A percentile compares a stretch with the other conserved stretches of the same genome.
Conservation (phyloP, 345 rosid genomes). For the Sonneratia caseolaris region DNA sequence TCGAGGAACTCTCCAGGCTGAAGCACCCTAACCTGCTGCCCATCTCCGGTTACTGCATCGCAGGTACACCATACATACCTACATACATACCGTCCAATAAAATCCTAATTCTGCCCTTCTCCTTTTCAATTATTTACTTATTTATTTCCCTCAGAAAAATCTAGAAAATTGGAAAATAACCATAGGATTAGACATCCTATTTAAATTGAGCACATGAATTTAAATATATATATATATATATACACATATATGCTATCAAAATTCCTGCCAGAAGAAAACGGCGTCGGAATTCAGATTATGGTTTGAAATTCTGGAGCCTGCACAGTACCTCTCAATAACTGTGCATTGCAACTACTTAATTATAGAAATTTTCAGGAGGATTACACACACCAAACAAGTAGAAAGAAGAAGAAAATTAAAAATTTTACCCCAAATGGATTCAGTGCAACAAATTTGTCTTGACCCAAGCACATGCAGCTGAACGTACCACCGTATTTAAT, state of each 20-base stretch:
- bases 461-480: background rate
- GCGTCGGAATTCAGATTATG: background rate
- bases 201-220: too few relatives aligned
- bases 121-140: background rate
- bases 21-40: conserved; percentile 79
- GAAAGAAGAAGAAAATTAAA: too few relatives aligned
- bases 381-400: too few relatives aligned
- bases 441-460: background rate
- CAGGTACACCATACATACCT: conserved; percentile 33
- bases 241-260: too few relatives aligned
- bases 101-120: background rate
- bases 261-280: background rate
- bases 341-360: too few relatives aligned
- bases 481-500: conserved; percentile 17
- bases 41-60: conserved; percentile 90
- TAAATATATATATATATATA: too few relatives aligned
- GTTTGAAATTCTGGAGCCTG: background rate
- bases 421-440: too few relatives aligned
- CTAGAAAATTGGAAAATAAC: background rate
- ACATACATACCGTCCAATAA: background rate
- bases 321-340: background rate
- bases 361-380: too few relatives aligned
- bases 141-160: background rate
- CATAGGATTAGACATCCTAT: too few relatives aligned
- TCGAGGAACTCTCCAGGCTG: conserved; percentile 62